Base-by-base conservation (phyloP, 2,329 filamentous ascomycete species). In the Talaromyces verruculosus region DNA sequence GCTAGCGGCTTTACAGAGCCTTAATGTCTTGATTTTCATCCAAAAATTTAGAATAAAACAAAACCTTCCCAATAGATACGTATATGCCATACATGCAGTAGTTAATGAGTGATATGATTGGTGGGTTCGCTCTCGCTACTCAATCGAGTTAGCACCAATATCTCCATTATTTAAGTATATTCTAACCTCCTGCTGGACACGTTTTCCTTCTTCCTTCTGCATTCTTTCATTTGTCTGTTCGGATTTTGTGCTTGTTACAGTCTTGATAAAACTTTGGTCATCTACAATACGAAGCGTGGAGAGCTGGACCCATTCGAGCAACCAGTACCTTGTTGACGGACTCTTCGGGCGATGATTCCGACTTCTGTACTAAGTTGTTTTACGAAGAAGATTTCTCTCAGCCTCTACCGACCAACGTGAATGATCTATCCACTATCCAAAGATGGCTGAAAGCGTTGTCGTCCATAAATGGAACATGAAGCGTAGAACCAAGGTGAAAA, bases 401-500 rank as follows among this genome's bases (percentile, higher is more conserved):
- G 2, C 13, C 10, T 28, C 11, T 25, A 49, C 45, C 13, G 25
- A 39, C 47, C 15, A 55, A 47, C n/a, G 37, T 17, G 25, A n/a
- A 30, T n/a, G 28, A 17, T 33, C 17, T 5, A 11, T 11, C 25
- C 17, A 4, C 13, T 28, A n/a, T 10, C n/a, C 3, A 13, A 37
- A n/a, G 17, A 57, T 57, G 51, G 11, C 19, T 15, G n/a, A 7
- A 37, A 57, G n/a, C 11, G 53, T 30, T 37, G 39, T 33, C 28
- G 55, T 22, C 43, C 28, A 19, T 15, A 25, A 39, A 17, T n/a
- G 43, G 19, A 55, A 41, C 47, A 22, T 55, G 45, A 19, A 49
- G 58, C n/a, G 64, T 47, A 49, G 39, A 58, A 58, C 25, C 35
- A 65, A 65, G 64, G n/a, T 53, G 39, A 65, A 65, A 49, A 61